Percentiles rank a stretch among this genome's conserved stretches.
phyloP scores from a whole-genome alignment of 768 basidiomycete species.

The Nidularia sp. region DNA sequence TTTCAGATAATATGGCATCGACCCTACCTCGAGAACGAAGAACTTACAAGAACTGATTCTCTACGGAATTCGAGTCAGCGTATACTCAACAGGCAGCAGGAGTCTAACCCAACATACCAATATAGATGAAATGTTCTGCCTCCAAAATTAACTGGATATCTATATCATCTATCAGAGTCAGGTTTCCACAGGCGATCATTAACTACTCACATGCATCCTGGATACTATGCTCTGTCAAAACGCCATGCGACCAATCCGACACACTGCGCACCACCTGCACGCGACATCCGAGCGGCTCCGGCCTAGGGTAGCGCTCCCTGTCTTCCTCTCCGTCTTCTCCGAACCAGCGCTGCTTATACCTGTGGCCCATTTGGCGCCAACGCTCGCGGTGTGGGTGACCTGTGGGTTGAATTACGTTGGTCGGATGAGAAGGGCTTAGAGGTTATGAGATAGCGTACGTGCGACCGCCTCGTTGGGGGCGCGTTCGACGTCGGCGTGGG shows the following conservation, averaged over 20 bases:
- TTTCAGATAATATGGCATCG: conserved; percentile 3
- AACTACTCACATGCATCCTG: conserved; percentile 81
- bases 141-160: conserved; percentile 80
- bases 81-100: not conserved
- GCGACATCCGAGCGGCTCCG: conserved; percentile 46
- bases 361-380: conserved; percentile 54
- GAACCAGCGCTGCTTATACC: conserved; percentile 67
- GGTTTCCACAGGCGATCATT: not conserved
- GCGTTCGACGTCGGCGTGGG: conserved; percentile 58
- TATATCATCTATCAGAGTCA: conserved; percentile 14
- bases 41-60: conserved; percentile 88
- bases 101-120: conserved; percentile 50
- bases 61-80: conserved; percentile 20
- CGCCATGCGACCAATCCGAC: conserved; percentile 92
- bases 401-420: conserved; percentile 5
- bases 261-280: conserved; percentile 87
- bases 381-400: conserved; percentile 66
- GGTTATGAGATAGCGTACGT: conserved; percentile 22
- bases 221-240: conserved; percentile 85
- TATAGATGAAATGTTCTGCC: conserved; percentile 87
- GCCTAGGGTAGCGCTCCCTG: conserved; percentile 33
- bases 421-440: too few species aligned
- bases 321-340: conserved; percentile 30
- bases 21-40: not conserved
- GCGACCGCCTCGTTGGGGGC: conserved; percentile 67